Percentiles rank a stretch among this genome's conserved stretches.
These are phyloP conservation scores for Termitomyces sp. DNA, from an alignment of 768 basidiomycete genomes.

Conservation along the genomic window DNA sequence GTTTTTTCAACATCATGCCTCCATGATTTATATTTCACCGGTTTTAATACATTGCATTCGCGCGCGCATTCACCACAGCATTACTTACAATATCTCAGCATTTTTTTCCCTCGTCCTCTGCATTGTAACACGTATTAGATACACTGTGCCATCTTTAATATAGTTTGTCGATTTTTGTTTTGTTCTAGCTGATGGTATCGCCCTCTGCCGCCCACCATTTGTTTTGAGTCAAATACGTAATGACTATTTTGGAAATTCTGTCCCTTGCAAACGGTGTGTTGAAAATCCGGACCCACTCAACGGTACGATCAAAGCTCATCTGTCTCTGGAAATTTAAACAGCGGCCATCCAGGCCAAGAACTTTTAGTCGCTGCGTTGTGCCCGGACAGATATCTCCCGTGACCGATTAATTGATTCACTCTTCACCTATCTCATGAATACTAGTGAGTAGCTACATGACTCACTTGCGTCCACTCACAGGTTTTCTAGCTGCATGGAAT, in stretches of 20 bases:
- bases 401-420: background rate
- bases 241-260: background rate
- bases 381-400: background rate
- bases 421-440: constrained; percentile 2
- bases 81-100: constrained; percentile 26
- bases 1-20: constrained; percentile 26
- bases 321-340: too few relatives aligned
- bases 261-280: too few relatives aligned
- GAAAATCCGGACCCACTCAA: background rate
- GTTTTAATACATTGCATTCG: constrained; percentile 27
- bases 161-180: background rate
- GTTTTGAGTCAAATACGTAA: too few relatives aligned
- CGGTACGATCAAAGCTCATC: background rate
- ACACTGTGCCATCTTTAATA: constrained; percentile 22
- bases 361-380: too few relatives aligned
- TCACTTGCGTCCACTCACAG: background rate
- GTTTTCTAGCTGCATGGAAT: constrained; percentile 13
- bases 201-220: too few relatives aligned
- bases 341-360: background rate
- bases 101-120: constrained; percentile 24
- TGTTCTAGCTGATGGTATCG: too few relatives aligned
- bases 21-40: constrained; percentile 20
- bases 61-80: constrained; percentile 27
- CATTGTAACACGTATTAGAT: constrained; percentile 48
- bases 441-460: constrained; percentile 4